Conservation (phyloP, 331 rosid species). For the Quercus lobata region DNA sequence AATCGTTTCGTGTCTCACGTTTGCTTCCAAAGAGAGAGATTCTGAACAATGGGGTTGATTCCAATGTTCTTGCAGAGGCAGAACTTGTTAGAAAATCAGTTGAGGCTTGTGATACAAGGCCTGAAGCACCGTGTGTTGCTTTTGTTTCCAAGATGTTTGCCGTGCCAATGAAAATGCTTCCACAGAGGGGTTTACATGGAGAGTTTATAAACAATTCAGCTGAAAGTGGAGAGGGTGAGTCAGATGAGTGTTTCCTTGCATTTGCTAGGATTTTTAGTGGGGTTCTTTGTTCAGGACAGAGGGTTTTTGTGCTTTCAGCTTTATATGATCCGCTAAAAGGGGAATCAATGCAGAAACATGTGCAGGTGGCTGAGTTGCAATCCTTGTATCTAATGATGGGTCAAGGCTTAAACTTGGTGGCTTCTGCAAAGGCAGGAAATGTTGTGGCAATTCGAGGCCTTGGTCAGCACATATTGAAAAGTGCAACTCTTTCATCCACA, state of each 20-base stretch:
- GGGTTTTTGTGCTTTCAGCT: conserved; percentile 72
- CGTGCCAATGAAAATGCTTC: conserved; percentile 61
- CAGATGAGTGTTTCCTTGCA: conserved; percentile 80
- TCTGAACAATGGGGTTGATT: conserved; percentile 12
- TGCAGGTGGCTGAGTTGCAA: conserved; percentile 68
- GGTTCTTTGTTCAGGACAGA: conserved; percentile 58
- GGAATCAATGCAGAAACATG: conserved; percentile 68
- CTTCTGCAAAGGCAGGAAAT: conserved; percentile 66
- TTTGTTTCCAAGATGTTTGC: conserved; percentile 93
- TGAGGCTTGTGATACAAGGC: conserved; percentile 58
- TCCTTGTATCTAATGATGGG: conserved; percentile 88
- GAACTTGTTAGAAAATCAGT: conserved; percentile 46
- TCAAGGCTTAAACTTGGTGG: conserved; percentile 66
- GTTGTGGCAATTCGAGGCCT: conserved; percentile 81
- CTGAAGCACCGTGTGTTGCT: conserved; percentile 69
- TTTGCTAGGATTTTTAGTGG: conserved; percentile 89
- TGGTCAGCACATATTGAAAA: conserved; percentile 72
- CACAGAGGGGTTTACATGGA: conserved; percentile 31
- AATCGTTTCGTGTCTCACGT: conserved; percentile 50
- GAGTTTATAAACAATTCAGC: conserved; percentile 21
- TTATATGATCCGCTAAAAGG: conserved; percentile 71
- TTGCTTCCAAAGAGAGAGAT: conserved; percentile 53
- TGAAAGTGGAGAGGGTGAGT: conserved; percentile 51
- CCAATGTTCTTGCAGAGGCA: conserved; percentile 33
- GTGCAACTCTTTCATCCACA: conserved; percentile 79